Evolutionary conservation across 345 rosid species (phyloP).

Genomic region (Lepidium africanum): DNA sequence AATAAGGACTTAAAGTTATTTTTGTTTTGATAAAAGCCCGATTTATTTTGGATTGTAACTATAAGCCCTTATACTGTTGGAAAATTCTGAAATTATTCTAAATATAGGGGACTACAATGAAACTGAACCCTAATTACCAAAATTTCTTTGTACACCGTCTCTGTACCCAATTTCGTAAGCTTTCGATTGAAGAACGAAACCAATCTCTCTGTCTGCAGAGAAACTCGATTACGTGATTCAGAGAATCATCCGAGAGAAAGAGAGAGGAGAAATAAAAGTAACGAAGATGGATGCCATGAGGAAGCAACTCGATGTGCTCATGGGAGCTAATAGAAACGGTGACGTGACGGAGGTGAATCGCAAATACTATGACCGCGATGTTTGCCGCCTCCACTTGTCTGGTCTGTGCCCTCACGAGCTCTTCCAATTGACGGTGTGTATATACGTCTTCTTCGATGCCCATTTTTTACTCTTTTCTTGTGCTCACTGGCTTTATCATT

Average conservation of each 20-base stretch:
- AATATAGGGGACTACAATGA: not conserved
- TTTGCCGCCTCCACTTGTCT: slow-evolving; percentile 88
- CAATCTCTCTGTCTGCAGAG: slow-evolving; percentile 9
- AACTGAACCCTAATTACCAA: slow-evolving; percentile 14
- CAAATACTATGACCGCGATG: slow-evolving; percentile 98
- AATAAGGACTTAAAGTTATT: too few relatives aligned
- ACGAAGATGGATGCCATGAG: slow-evolving; percentile 86
- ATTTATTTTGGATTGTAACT: not conserved
- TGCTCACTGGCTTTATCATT: not conserved
- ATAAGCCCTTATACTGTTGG: not conserved
- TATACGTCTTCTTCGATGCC: not conserved
- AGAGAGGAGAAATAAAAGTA: not conserved
- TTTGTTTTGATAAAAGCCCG: not conserved
- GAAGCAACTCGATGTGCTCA: slow-evolving; percentile 97
- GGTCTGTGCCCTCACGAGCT: slow-evolving; percentile 99
- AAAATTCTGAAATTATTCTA: not conserved
- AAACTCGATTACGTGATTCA: not conserved
- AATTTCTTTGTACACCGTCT: not conserved
- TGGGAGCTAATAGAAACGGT: slow-evolving; percentile 99
- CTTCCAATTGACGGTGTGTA: slow-evolving; percentile 76
- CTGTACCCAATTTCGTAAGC: not conserved
- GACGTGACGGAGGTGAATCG: slow-evolving; percentile 96
- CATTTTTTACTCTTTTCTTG: not conserved
- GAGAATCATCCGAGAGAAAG: not conserved
- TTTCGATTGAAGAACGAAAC: not conserved